A percentile compares a stretch with the other conserved stretches of the same genome.
Evolutionary conservation across 306 rosid genomes (phyloP).

Genomic region (Castanea crenata): DNA sequence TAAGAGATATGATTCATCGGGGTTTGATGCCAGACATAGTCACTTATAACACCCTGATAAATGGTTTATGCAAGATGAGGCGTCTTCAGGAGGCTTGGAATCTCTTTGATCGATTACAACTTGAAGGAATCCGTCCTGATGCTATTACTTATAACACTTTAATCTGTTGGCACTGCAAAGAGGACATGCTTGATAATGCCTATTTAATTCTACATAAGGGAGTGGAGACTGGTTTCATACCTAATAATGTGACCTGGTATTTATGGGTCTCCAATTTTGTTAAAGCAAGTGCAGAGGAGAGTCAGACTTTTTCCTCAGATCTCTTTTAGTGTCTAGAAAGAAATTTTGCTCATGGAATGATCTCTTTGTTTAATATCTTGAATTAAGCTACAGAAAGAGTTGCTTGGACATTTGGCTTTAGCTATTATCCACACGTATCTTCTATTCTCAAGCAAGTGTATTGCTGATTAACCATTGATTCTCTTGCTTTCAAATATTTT

Average conservation of each 20-base stretch:
- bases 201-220: constrained; percentile 62
- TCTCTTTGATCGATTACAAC: constrained; percentile 67
- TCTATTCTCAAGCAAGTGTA: neutral
- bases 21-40: constrained; percentile 78
- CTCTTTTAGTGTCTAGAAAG: constrained; percentile 5
- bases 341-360: neutral
- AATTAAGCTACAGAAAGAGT: neutral
- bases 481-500: neutral
- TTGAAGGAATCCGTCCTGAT: constrained; percentile 68
- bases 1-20: constrained; percentile 65
- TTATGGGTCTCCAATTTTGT: constrained; percentile 52
- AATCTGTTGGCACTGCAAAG: constrained; percentile 61
- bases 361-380: neutral
- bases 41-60: constrained; percentile 76
- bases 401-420: no score
- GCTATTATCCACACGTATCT: neutral
- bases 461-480: neutral
- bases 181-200: constrained; percentile 63
- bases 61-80: constrained; percentile 79
- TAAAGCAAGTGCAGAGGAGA: constrained; percentile 36
- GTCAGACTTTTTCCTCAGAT: constrained; percentile 8
- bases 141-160: constrained; percentile 78
- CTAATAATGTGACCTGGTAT: constrained; percentile 73
- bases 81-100: constrained; percentile 57
- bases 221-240: constrained; percentile 63